Percentiles rank a stretch among this genome's conserved stretches.
phyloP scores from a whole-genome alignment of 257 asterid genomes.

The Solanum arcanum region DNA sequence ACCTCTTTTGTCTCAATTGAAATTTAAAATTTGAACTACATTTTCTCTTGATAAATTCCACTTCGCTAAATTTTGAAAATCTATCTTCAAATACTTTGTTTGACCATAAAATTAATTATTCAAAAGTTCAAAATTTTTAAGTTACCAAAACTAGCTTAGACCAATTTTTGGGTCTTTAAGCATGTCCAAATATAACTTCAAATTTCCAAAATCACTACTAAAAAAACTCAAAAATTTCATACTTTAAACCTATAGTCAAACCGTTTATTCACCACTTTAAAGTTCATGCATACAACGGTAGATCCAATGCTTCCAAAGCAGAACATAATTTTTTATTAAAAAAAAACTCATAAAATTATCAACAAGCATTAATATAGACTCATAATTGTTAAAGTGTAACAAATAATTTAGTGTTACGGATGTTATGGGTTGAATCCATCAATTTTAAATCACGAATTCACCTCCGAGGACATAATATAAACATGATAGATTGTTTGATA shows the following conservation, averaged over 20 bases:
- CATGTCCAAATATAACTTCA: neutral
- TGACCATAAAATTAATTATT: neutral
- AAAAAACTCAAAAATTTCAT: no score
- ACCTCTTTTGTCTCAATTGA: neutral
- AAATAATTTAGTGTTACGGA: neutral
- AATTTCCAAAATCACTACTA: no score
- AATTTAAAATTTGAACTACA: neutral
- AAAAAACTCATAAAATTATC: neutral
- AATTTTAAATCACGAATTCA: neutral
- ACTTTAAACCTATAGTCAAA: neutral
- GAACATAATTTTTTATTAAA: neutral
- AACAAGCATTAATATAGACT: neutral
- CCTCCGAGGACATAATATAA: neutral
- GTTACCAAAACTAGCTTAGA: neutral
- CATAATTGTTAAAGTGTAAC: neutral
- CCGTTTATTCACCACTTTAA: neutral
- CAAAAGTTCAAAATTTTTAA: neutral
- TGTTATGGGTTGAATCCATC: neutral
- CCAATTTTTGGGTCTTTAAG: neutral
- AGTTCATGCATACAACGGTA: neutral
- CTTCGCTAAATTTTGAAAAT: neutral
- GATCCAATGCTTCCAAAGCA: neutral
- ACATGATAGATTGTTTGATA: neutral
- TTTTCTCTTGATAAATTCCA: neutral
- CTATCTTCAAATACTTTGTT: neutral